A percentile compares a stretch with the other conserved stretches of the same genome.
These are phyloP conservation scores for Emydomyces testavorans DNA, from an alignment of 2,329 filamentous ascomycete species.

Conservation along the genomic window DNA sequence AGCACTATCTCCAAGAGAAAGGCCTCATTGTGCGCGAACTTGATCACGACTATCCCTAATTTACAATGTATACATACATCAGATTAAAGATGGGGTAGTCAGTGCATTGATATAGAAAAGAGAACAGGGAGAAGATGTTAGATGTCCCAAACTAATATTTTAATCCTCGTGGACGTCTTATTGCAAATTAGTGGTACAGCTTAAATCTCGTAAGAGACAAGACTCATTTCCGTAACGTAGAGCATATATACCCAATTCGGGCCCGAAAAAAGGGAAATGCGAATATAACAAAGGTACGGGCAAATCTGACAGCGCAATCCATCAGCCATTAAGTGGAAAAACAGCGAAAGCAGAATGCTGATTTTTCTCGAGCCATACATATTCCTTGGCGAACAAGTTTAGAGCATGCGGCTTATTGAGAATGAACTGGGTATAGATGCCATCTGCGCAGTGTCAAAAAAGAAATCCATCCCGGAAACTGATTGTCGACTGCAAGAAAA, in stretches of 20 bases:
- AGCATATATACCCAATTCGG: background rate
- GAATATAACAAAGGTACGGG: background rate
- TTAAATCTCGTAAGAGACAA: background rate
- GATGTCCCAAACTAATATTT: too few relatives aligned
- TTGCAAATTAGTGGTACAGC: background rate
- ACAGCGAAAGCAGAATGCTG: too few relatives aligned
- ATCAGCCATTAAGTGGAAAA: too few relatives aligned
- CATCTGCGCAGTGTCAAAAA: too few relatives aligned
- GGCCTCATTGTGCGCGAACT: background rate
- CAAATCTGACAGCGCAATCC: background rate
- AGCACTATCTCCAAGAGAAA: constrained; percentile 56
- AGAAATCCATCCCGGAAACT: background rate
- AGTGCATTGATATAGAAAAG: too few relatives aligned
- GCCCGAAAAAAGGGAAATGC: background rate
- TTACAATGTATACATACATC: background rate
- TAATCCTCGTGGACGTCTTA: too few relatives aligned
- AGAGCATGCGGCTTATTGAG: too few relatives aligned
- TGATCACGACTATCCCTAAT: background rate
- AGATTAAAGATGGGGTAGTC: too few relatives aligned
- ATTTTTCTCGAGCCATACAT: too few relatives aligned
- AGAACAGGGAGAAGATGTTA: too few relatives aligned
- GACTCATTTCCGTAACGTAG: background rate
- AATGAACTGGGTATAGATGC: too few relatives aligned
- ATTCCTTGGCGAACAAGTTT: too few relatives aligned
- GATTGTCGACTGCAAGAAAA: background rate